These are phyloP conservation scores for Ceratocystis lukuohia DNA, from an alignment of 2,329 filamentous ascomycete genomes.

Conservation along the genomic window DNA sequence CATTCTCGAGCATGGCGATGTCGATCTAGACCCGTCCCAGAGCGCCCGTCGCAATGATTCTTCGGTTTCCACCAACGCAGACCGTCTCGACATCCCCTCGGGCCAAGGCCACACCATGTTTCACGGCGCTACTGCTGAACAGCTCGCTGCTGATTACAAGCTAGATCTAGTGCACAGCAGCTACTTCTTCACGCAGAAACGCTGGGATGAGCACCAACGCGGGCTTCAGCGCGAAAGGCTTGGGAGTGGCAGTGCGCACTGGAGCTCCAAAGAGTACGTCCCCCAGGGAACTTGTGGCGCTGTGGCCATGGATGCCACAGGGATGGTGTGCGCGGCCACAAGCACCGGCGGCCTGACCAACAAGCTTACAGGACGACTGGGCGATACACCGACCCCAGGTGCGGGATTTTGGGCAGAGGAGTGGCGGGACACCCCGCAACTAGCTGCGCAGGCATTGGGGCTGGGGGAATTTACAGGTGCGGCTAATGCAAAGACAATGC, in stretches of 20 bases:
- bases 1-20: slow-evolving; percentile 54
- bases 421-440: slow-evolving; percentile 45
- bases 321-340: slow-evolving; percentile 55
- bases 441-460: slow-evolving; percentile 19
- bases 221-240: slow-evolving; percentile 40
- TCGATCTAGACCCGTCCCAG: slow-evolving; percentile 36
- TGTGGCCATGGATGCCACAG: slow-evolving; percentile 64
- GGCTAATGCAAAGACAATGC: slow-evolving; percentile 20
- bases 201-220: slow-evolving; percentile 64
- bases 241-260: slow-evolving; percentile 33
- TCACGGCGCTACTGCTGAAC: slow-evolving; percentile 53
- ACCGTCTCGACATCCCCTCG: slow-evolving; percentile 34
- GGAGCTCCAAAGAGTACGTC: slow-evolving; percentile 52
- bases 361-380: slow-evolving; percentile 71
- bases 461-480: slow-evolving; percentile 24
- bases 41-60: slow-evolving; percentile 21
- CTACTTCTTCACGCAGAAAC: slow-evolving; percentile 67
- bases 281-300: slow-evolving; percentile 77
- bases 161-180: slow-evolving; percentile 52
- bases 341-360: slow-evolving; percentile 73
- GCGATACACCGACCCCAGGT: slow-evolving; percentile 72
- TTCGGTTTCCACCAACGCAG: background rate
- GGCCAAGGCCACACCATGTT: slow-evolving; percentile 60
- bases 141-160: slow-evolving; percentile 53
- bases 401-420: slow-evolving; percentile 86